Base-by-base conservation (phyloP, 2,329 filamentous ascomycete species). In the Cladosporium sp. region DNA sequence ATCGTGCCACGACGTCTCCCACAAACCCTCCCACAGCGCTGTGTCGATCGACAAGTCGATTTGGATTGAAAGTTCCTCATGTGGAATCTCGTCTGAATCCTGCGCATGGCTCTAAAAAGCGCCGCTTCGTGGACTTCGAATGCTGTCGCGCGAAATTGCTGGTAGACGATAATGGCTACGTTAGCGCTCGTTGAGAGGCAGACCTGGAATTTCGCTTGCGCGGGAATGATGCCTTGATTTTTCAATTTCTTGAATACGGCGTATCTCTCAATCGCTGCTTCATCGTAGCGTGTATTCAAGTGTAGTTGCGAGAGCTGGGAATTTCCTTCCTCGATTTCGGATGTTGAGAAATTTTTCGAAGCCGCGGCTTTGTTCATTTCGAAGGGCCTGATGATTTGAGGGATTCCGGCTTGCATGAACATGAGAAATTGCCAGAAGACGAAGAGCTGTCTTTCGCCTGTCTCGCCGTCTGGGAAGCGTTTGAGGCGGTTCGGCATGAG, bases 381-480 rank as follows among this genome's bases (percentile, higher is more conserved):
- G 6, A 13, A 7, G 32, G 32, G 11, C 6, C 32, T 15, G 12
- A 33, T 5, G 4, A 33, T 13, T 33, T 33, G 32, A 5, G 32
- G 32, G 13, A 33, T 12, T 4, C 22, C 9, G 22, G 22, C 4
- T 6, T 33, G 6, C n/a, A 13, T 15, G n/a, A 33, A 33, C 12
- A 33, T 4, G 11, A 4, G 4, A 33, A 6, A 13, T 54, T 70
- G 70, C 55, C 62, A 72, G 30, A 47, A 43, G 12, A 67, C 62
- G 47, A 66, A 72, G 25, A 56, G 59, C 7, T 61, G 41, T 22
- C 71, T 62, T 35, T 62, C 38, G 12, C 61, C 68, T 6, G 69
- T 67, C 53, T 74, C 71, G 40, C 71, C 71, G 53, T 74, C 72
- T 3, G 71, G 70, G 3, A 74, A 64, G 29, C 64, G 63, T 20